These are phyloP conservation scores for Puccinia hordei DNA, from an alignment of 1,284 basidiomycete species.

Conservation along the genomic window DNA sequence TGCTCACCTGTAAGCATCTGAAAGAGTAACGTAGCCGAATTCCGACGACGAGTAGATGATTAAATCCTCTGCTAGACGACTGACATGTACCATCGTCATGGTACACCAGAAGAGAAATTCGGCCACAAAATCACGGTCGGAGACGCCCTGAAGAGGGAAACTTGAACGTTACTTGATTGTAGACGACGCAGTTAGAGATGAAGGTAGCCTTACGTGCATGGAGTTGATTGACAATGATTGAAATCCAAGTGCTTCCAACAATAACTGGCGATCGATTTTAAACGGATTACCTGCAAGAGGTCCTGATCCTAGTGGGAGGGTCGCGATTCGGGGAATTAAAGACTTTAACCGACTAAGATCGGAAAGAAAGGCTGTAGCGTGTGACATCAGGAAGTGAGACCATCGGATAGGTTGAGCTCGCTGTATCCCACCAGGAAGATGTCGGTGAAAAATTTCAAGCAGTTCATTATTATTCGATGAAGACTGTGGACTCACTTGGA, in stretches of 20 bases:
- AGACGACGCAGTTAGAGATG: neutral
- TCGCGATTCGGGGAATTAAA: conserved; percentile 73
- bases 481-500: conserved; percentile 68
- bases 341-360: conserved; percentile 85
- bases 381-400: conserved; percentile 93
- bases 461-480: neutral
- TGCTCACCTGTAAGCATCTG: conserved; percentile 87
- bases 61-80: conserved; percentile 90
- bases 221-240: conserved; percentile 83
- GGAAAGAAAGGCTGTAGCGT: conserved; percentile 84
- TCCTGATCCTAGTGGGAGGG: conserved; percentile 88
- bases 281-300: conserved; percentile 97
- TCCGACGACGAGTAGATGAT: conserved; percentile 96
- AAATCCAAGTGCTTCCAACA: conserved; percentile 82
- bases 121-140: conserved; percentile 93
- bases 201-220: conserved; percentile 65
- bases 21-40: conserved; percentile 90
- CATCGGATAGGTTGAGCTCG: conserved; percentile 95
- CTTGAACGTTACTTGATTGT: neutral
- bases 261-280: conserved; percentile 79
- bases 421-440: conserved; percentile 47
- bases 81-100: conserved; percentile 87
- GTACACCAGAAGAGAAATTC: conserved; percentile 97
- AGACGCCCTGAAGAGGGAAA: conserved; percentile 68
- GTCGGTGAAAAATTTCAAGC: neutral